A percentile compares a stretch with the other conserved stretches of the same genome.
These are phyloP conservation scores for Cicer cuneatum DNA, from an alignment of 306 rosid genomes.

Conservation along the genomic window DNA sequence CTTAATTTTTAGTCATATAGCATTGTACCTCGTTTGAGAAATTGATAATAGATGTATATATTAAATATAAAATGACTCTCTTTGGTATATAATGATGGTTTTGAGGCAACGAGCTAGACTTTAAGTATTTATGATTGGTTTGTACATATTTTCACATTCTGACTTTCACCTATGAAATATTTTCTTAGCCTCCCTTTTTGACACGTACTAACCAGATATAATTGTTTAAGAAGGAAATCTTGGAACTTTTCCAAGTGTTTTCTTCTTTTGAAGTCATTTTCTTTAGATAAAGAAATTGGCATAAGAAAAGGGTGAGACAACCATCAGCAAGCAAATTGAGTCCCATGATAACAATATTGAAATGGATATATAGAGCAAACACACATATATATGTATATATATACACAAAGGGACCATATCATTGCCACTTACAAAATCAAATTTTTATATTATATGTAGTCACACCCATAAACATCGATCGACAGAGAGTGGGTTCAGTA, in stretches of 20 bases:
- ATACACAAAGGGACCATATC: conserved; percentile 46
- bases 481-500: conserved; percentile 39
- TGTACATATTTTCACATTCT: conserved; percentile 12
- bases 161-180: conserved; percentile 28
- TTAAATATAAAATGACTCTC: conserved; percentile 1
- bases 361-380: conserved; percentile 43
- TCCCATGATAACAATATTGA: conserved; percentile 50
- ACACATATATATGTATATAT: not conserved
- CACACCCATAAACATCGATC: conserved; percentile 49
- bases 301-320: conserved; percentile 49
- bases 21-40: not conserved
- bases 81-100: conserved; percentile 15
- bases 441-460: conserved; percentile 38
- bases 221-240: conserved; percentile 50
- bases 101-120: conserved; percentile 26
- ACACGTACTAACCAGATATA: conserved; percentile 40
- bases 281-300: conserved; percentile 47
- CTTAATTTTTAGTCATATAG: too few relatives aligned
- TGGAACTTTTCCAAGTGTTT: conserved; percentile 41
- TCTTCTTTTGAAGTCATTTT: conserved; percentile 55
- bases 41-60: too few relatives aligned
- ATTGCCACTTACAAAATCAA: conserved; percentile 29
- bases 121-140: conserved; percentile 24
- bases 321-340: conserved; percentile 44
- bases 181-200: conserved; percentile 35